Evolutionary conservation across 2,329 filamentous ascomycete species (phyloP), one percentile per base, ranked within the genome.

Genomic region (Sporothrix curviconia): DNA sequence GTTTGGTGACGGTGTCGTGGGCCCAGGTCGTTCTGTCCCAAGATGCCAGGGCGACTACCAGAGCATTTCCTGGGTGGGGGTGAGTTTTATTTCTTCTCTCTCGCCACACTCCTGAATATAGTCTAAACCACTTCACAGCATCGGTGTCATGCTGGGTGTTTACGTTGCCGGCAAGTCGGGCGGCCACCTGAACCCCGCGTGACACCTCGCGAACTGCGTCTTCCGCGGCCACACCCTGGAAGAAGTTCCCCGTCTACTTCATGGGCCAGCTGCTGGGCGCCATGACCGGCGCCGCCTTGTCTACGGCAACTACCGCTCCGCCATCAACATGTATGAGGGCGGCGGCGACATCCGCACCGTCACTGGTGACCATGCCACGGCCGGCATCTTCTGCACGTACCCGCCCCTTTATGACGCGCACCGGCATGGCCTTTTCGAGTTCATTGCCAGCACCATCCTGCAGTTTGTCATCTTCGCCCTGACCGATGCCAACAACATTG

Each of bases 1-100:
- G 40, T 89, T 89, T 64, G 86, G 86, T 4, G 81, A 89, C 60
- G 85, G 84, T n/a, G 82, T 82, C 56, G 83, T 89, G 19, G n/a
- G 86, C 86, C 3, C 86, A 89, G 68, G 85, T 87, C 0, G 72
- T 83, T 0, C 75, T 89, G 12, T 84, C 81, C 58, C 68, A 68
- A 4, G 68, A 65, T 25, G 66, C 66, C 14, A 79, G 64, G 79
- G 80, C 42, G 67, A 74, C 59, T 78, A 77, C 60, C 72, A 77
- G 64, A 76, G 74, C 58, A 78, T 79, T 57, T 75, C 73, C 4
- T 78, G 76, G 74, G 75, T 78, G 74, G 74, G 76, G 74, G 73
- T 77, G 68, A 72, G 74, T 65, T 37, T 3, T 3, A 28, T 12
- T 5, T 32, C 28, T 32, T 32, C 28, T 32, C 28, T 32, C 28